Percentiles rank a stretch among this genome's conserved stretches.
Evolutionary conservation across 2,329 filamentous ascomycete species (phyloP).

Genomic region (Harringtonia aguacate): DNA sequence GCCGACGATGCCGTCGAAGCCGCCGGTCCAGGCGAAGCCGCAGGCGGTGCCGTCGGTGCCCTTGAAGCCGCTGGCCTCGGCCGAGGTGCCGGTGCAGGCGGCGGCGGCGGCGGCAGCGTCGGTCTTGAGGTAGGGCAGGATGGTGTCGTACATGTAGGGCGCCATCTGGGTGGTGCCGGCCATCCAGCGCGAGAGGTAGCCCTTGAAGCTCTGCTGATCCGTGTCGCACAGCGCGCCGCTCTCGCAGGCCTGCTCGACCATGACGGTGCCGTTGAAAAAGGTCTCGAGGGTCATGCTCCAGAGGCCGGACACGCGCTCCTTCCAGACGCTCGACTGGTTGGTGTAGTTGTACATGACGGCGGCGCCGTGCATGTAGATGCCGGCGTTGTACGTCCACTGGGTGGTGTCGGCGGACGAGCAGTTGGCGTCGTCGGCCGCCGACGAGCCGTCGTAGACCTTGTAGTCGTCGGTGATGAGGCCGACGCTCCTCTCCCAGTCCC

Average conservation of each 20-base stretch:
- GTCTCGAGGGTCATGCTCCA: slow-evolving; percentile 35
- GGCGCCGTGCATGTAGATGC: slow-evolving; percentile 5
- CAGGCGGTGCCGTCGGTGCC: slow-evolving; percentile 51
- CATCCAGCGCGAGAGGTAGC: slow-evolving; percentile 60
- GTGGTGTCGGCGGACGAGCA: background rate
- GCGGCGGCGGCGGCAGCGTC: slow-evolving; percentile 40
- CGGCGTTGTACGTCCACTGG: slow-evolving; percentile 8
- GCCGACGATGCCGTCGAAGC: slow-evolving; percentile 49
- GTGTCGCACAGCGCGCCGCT: slow-evolving; percentile 47
- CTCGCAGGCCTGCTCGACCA: slow-evolving; percentile 61
- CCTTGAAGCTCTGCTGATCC: slow-evolving; percentile 68
- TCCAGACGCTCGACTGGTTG: slow-evolving; percentile 32
- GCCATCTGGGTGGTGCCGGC: slow-evolving; percentile 43
- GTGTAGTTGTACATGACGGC: slow-evolving; percentile 9
- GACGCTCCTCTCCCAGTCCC: slow-evolving; percentile 48
- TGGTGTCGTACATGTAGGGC: slow-evolving; percentile 36
- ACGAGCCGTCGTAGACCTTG: slow-evolving; percentile 47
- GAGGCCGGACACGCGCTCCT: slow-evolving; percentile 47
- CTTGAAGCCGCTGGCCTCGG: slow-evolving; percentile 29
- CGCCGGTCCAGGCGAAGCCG: slow-evolving; percentile 52
- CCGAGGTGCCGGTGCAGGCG: slow-evolving; percentile 36
- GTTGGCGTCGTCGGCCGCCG: slow-evolving; percentile 26
- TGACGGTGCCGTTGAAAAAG: slow-evolving; percentile 47
- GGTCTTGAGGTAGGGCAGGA: slow-evolving; percentile 39
- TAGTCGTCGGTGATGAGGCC: slow-evolving; percentile 46